Conservation (phyloP, 805 yeast genomes). For the Cyberlindnera nakhonratchasimensis region DNA sequence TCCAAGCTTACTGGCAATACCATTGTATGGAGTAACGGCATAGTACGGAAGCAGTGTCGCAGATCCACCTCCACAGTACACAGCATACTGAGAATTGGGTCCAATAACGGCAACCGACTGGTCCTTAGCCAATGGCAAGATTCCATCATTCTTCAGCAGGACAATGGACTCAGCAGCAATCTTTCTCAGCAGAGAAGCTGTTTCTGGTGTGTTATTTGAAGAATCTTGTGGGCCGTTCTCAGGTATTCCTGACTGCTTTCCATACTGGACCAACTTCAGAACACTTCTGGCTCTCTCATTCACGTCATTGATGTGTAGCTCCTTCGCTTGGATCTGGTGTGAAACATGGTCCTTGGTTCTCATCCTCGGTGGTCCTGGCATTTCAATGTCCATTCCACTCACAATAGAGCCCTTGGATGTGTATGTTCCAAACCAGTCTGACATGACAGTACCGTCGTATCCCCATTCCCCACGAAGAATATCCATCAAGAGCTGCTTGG, state of each 20-base stretch:
- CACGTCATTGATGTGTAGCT: constrained; percentile 37
- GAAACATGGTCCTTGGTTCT: constrained; percentile 35
- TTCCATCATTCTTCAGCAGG: constrained; percentile 45
- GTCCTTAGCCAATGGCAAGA: constrained; percentile 45
- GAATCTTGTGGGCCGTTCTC: constrained; percentile 24
- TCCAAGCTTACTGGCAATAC: constrained; percentile 33
- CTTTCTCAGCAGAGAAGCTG: constrained; percentile 40
- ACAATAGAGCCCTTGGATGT: constrained; percentile 43
- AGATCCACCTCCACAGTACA: constrained; percentile 61
- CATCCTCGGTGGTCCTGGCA: constrained; percentile 62
- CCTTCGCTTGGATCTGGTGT: constrained; percentile 42
- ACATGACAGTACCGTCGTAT: constrained; percentile 53
- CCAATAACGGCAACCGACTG: constrained; percentile 54
- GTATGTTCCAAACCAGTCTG: constrained; percentile 64
- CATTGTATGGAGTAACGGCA: constrained; percentile 47
- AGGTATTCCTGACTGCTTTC: constrained; percentile 36
- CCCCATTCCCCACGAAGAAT: constrained; percentile 55
- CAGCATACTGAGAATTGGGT: constrained; percentile 50
- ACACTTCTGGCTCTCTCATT: constrained; percentile 50
- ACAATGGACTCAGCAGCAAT: constrained; percentile 51
- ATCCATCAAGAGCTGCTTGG: constrained; percentile 39
- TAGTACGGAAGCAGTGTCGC: constrained; percentile 50
- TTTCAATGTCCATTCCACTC: constrained; percentile 60
- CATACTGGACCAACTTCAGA: constrained; percentile 45
- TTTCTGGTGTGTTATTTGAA: constrained; percentile 45